These are phyloP conservation scores for Salix arbutifolia DNA, from an alignment of 345 rosid species.

Conservation along the genomic window DNA sequence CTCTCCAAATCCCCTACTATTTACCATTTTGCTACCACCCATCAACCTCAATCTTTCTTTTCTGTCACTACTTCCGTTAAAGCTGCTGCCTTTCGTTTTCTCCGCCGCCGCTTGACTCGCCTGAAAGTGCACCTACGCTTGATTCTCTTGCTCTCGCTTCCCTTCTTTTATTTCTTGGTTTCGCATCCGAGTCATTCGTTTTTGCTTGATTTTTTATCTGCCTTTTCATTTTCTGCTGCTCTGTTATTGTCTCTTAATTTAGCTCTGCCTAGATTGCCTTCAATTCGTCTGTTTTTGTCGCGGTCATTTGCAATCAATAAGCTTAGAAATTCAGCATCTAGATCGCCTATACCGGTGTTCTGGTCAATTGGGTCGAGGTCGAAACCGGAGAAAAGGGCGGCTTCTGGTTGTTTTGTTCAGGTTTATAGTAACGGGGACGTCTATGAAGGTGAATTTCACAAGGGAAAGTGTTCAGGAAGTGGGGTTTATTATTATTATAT, in stretches of 20 bases:
- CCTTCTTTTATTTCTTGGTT: constrained; percentile 69
- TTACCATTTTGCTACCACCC: constrained; percentile 41
- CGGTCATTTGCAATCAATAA: constrained; percentile 72
- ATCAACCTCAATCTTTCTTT: constrained; percentile 17
- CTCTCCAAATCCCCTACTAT: constrained; percentile 53
- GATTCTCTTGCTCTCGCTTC: constrained; percentile 61
- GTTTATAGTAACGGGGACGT: constrained; percentile 84
- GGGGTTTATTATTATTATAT: constrained; percentile 86
- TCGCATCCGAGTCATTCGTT: constrained; percentile 80
- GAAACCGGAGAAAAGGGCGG: constrained; percentile 52
- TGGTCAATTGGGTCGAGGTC: constrained; percentile 89
- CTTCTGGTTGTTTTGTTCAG: constrained; percentile 90
- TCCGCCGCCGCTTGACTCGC: constrained; percentile 51
- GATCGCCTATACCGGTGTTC: constrained; percentile 64
- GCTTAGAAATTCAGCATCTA: constrained; percentile 23
- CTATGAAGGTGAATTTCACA: constrained; percentile 83
- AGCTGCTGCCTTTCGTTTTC: constrained; percentile 40
- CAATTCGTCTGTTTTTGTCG: constrained; percentile 66
- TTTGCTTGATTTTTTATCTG: constrained; percentile 75
- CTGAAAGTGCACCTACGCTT: constrained; percentile 58
- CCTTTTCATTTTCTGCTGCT: constrained; percentile 77
- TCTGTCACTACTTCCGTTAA: constrained; percentile 46
- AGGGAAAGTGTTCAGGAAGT: constrained; percentile 81
- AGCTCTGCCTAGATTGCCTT: constrained; percentile 78
- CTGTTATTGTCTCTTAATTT: constrained; percentile 67